Base-by-base conservation (phyloP, 148 eudicot genomes). In the Gaultheria prostrata region DNA sequence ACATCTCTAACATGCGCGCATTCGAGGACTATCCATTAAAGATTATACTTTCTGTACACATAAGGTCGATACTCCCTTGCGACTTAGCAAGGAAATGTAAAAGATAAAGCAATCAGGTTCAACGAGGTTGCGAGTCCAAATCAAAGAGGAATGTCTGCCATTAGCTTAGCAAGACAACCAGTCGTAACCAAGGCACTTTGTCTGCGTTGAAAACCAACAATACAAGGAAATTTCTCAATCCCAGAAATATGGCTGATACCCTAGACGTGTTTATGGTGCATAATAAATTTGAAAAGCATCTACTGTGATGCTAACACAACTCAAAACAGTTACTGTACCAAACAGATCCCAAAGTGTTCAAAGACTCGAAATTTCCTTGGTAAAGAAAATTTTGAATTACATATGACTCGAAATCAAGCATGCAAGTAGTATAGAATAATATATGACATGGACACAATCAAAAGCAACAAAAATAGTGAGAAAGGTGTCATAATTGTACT, bases 301-400 rank as follows among this genome's bases (percentile, higher is more conserved):
- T 11, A 3, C 46, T 17, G 24, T 63, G 67, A n/a, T 1, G 30
- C 70, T 48, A 71, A 32, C 20, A 35, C 30, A 76, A 76, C 15
- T 32, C 45, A 76, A 24, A 49, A 76, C 15, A 24, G 71, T 28
- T 28, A 10, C 35, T 57, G n/a, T n/a, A n/a, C n/a, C n/a, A 10
- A 77, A 49, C n/a, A 49, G 30, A 50, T 77, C 39, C 57, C n/a
- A 49, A 77, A 77, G 79, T 77, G 65, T 59, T 24, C 65, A 59
- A 21, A 21, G 65, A 26, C 14, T 50, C 32, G 28, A 48, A 49
- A 76, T 10, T 48, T 13, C 8, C 33, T 26, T 50, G 4, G 26
- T 8, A 15, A 18, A 26, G 33, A 24, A 46, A 48, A 26, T 9
- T 14, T 77, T 30, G 35, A 54, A 49, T 21, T 48, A 48, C 12